Evolutionary conservation across 257 asterid species (phyloP), one percentile per base, ranked within the genome.

Genomic region (Knoxia roxburghii): DNA sequence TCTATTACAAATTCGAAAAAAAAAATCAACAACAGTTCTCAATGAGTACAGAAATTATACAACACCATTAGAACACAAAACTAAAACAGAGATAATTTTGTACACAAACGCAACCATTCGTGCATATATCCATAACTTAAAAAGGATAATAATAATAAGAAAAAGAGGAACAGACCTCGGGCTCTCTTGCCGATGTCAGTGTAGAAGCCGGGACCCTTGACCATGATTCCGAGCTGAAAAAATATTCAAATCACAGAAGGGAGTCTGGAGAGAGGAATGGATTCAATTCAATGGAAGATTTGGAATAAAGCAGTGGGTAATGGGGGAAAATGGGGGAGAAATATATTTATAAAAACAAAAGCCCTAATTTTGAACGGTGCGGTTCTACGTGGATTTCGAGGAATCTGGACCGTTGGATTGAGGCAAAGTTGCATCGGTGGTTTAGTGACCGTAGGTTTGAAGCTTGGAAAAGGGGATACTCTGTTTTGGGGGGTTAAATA

Each of bases 181-280:
- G 96, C 85, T 68, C 73, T 85, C 74, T 87, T 91, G 81, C 98
- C 98, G 71, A 91, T 89, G 49, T 85, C 95, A 26, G 90, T 21
- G 95, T 91, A 91, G 52, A 91, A 87, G 37, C 96, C 98, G 37
- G 96, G 98, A 66, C 98, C 98, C 77, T 89, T 91, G 52, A 81
- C 91, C 98, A 91, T 91, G 74, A 55, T 80, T 71, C 55, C 61
- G 70, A 65, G 33, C 62, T 30, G 24, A 23, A 54, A 52, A 70
- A 65, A 30, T 26, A 61, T 27, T 14, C 48, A 68, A 73, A 32
- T 13, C 35, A 15, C 4, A n/a, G 33, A 35, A 23, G 45, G 32
- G 40, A 35, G 21, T 66, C 24, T 37, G 13, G 8, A 2, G 52
- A 10, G 21, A 29, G 18, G 6, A 12, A 7, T 20, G 13, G 46